Conservation (phyloP, 78 protist species). For the Anaeramoeba flamelloides region DNA sequence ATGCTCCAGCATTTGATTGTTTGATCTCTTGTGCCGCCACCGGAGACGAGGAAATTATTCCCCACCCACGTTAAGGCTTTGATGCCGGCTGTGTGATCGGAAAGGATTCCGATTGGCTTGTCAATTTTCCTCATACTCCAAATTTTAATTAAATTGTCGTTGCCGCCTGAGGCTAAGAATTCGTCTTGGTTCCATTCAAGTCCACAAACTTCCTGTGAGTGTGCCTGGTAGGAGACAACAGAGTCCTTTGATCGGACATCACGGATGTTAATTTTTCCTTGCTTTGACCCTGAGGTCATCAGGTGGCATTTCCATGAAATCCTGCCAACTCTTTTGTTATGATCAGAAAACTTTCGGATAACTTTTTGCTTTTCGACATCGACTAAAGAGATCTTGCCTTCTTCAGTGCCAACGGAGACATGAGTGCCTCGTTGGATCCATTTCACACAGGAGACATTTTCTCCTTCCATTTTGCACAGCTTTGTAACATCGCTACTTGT, state of each 20-base stretch:
- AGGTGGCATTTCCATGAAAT: neutral
- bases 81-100: neutral
- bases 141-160: neutral
- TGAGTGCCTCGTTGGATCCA: neutral
- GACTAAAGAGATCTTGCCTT: neutral
- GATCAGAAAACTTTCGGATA: neutral
- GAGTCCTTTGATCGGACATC: neutral
- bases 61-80: neutral
- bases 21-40: neutral
- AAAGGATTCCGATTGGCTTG: neutral
- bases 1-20: neutral
- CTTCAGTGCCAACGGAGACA: neutral
- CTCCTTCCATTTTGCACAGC: neutral
- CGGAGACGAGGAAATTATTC: neutral
- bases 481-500: neutral
- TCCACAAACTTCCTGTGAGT: neutral
- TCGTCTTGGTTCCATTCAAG: neutral
- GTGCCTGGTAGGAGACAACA: neutral
- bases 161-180: neutral
- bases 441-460: neutral
- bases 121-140: neutral
- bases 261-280: neutral
- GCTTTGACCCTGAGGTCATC: neutral
- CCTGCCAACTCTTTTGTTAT: neutral
- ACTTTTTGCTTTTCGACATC: neutral